Evolutionary conservation across 495 filamentous ascomycete genomes (phyloP).

Genomic region (Penicillium silybi): DNA sequence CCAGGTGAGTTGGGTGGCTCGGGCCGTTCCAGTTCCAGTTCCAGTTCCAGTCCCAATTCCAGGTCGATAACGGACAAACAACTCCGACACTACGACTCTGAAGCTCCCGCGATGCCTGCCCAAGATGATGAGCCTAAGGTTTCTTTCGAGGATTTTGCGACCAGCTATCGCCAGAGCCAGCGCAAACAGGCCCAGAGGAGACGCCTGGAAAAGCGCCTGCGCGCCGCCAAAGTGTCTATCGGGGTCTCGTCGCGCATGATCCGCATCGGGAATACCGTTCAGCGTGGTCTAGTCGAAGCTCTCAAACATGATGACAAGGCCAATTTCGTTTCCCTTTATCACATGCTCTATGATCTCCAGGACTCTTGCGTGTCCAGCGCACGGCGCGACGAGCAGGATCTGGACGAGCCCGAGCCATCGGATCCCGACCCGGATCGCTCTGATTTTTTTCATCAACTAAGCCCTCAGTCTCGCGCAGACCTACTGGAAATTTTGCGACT

Average conservation of each 20-base stretch:
- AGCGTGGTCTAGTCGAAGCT: slow-evolving; percentile 80
- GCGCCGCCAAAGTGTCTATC: slow-evolving; percentile 57
- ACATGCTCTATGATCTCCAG: slow-evolving; percentile 82
- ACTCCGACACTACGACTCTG: background rate
- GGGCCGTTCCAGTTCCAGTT: slow-evolving; percentile 34
- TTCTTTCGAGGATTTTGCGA: slow-evolving; percentile 44
- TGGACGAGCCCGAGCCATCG: slow-evolving; percentile 32
- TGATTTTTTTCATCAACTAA: slow-evolving; percentile 78
- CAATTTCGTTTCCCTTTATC: slow-evolving; percentile 80
- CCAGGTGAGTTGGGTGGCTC: slow-evolving; percentile 43
- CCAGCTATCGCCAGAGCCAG: slow-evolving; percentile 39
- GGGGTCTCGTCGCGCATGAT: slow-evolving; percentile 76
- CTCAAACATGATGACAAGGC: slow-evolving; percentile 88
- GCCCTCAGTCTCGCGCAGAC: slow-evolving; percentile 66
- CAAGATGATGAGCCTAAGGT: slow-evolving; percentile 27
- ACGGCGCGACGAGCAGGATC: slow-evolving; percentile 41
- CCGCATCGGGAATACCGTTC: slow-evolving; percentile 70
- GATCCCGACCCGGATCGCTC: slow-evolving; percentile 38
- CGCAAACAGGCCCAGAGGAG: slow-evolving; percentile 41
- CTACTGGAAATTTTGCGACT: slow-evolving; percentile 75
- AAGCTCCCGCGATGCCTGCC: slow-evolving; percentile 10
- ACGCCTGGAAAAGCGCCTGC: slow-evolving; percentile 38
- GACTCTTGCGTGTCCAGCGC: slow-evolving; percentile 72
- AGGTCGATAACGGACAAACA: slow-evolving; percentile 11
- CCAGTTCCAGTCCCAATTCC: background rate